phyloP scores from a whole-genome alignment of 768 basidiomycete species.

The Pisolithus marmoratus region DNA sequence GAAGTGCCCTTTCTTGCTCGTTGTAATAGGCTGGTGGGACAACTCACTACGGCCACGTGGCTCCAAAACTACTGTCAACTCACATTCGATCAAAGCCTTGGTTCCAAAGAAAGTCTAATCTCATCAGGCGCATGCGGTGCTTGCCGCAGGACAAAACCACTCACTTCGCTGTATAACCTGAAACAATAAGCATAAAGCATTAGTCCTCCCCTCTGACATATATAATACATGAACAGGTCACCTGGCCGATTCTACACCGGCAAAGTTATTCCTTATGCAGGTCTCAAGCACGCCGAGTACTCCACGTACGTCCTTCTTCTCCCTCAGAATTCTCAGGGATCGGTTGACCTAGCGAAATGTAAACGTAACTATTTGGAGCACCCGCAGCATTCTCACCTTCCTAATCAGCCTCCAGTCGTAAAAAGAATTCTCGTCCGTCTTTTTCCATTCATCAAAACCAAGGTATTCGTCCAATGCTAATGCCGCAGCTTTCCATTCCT shows the following conservation, averaged over 20 bases:
- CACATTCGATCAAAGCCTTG: constrained; percentile 85
- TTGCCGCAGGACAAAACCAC: constrained; percentile 1
- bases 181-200: constrained; percentile 1
- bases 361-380: background rate
- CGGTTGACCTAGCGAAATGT: constrained; percentile 52
- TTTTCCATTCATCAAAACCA: constrained; percentile 88
- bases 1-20: constrained; percentile 72
- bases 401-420: constrained; percentile 88
- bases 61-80: constrained; percentile 11
- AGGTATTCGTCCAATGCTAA: constrained; percentile 73
- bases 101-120: constrained; percentile 85
- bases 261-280: constrained; percentile 89
- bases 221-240: constrained; percentile 15
- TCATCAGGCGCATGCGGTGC: constrained; percentile 7
- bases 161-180: constrained; percentile 84
- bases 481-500: constrained; percentile 90
- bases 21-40: constrained; percentile 63
- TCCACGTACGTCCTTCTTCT: constrained; percentile 76
- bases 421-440: constrained; percentile 77
- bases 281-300: constrained; percentile 88
- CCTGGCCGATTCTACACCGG: constrained; percentile 83
- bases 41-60: constrained; percentile 2
- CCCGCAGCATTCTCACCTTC: constrained; percentile 41
- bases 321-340: constrained; percentile 65
- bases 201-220: too few species aligned